phyloP scores from a whole-genome alignment of 2,329 filamentous ascomycete genomes.

The Cryphonectria nitschkei region DNA sequence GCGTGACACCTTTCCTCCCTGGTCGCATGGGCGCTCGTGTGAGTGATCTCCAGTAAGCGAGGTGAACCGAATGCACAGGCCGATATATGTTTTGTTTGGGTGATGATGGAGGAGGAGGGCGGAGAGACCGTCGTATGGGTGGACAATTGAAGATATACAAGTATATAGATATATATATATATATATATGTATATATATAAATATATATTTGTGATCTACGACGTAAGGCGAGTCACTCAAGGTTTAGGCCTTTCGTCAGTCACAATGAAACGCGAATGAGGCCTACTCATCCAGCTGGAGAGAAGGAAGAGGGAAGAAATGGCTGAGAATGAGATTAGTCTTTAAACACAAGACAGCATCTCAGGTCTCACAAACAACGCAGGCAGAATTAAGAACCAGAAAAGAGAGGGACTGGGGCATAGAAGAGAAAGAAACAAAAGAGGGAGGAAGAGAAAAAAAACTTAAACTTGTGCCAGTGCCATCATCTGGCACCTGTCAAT shows the following conservation, averaged over 20 bases:
- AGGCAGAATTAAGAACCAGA: background rate
- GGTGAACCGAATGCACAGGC: background rate
- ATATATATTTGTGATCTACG: constrained; percentile 1
- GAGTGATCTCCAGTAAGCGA: background rate
- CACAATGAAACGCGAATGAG: constrained; percentile 1
- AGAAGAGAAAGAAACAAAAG: background rate
- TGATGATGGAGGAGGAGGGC: background rate
- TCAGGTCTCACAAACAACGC: background rate
- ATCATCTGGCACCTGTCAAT: background rate
- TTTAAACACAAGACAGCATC: background rate
- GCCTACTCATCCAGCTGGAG: constrained; percentile 13
- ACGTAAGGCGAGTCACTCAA: no score
- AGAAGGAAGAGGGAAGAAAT: background rate
- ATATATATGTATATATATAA: background rate
- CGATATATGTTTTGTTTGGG: background rate
- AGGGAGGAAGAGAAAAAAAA: background rate
- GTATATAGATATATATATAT: background rate
- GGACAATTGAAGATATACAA: background rate
- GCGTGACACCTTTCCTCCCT: constrained; percentile 1
- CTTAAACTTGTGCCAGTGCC: background rate
- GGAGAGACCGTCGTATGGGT: background rate
- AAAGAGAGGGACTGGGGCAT: background rate
- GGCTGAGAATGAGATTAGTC: background rate
- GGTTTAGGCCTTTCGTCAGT: background rate
- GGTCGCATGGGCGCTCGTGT: background rate